A percentile compares a stretch with the other conserved stretches of the same genome.
phyloP scores from a whole-genome alignment of 495 filamentous ascomycete species.

The Annulohypoxylon maeteangense region DNA sequence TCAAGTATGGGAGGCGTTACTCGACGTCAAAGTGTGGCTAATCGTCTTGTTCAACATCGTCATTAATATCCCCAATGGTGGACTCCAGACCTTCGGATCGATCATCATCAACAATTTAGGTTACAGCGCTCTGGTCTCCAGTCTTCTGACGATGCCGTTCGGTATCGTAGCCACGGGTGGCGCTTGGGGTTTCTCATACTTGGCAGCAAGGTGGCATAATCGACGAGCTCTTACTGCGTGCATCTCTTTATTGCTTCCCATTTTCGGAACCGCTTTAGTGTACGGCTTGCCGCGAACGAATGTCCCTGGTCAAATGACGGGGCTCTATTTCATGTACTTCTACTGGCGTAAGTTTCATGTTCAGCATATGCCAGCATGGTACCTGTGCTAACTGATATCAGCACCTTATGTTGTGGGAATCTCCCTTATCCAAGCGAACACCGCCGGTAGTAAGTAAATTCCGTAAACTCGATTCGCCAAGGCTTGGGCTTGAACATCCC shows the following conservation, averaged over 20 bases:
- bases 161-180: conserved; percentile 50
- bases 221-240: conserved; percentile 52
- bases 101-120: conserved; percentile 41
- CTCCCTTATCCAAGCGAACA: conserved; percentile 56
- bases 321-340: conserved; percentile 49
- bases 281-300: conserved; percentile 51
- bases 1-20: conserved; percentile 41
- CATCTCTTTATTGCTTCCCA: conserved; percentile 45
- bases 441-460: conserved; percentile 46
- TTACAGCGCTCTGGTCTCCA: conserved; percentile 30
- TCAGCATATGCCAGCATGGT: too few species aligned
- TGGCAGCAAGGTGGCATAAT: conserved; percentile 51
- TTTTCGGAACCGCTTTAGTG: conserved; percentile 51
- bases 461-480: neutral
- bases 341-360: conserved; percentile 49
- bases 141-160: conserved; percentile 42
- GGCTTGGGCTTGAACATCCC: neutral
- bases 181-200: conserved; percentile 49
- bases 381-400: conserved; percentile 32
- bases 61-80: conserved; percentile 42
- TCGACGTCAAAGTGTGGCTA: conserved; percentile 36
- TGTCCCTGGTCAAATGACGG: conserved; percentile 51
- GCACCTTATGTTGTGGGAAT: conserved; percentile 53
- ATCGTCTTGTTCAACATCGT: conserved; percentile 35
- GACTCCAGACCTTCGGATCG: conserved; percentile 38